A percentile compares a stretch with the other conserved stretches of the same genome.
Conservation (phyloP, 257 asterid species). For the Solanum bulbocastanum region DNA sequence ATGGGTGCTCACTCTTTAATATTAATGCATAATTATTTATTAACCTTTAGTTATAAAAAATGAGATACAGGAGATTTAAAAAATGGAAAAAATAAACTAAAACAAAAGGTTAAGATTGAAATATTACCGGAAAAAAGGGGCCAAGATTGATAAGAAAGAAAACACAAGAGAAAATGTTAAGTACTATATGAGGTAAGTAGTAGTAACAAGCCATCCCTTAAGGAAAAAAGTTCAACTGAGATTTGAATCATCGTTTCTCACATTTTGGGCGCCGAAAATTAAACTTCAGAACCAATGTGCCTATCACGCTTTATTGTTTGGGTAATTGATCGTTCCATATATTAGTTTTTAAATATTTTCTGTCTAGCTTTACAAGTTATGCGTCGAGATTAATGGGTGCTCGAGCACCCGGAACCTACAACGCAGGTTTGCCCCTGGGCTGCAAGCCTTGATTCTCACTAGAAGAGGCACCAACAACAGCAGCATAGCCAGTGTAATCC, state of each 20-base stretch:
- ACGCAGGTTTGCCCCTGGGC: neutral
- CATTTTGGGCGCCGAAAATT: neutral
- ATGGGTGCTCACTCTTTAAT: neutral
- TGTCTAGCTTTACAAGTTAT: neutral
- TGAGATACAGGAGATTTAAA: neutral
- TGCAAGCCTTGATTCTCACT: neutral
- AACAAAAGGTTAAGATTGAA: neutral
- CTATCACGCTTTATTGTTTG: neutral
- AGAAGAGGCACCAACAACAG: neutral
- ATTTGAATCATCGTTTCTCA: neutral
- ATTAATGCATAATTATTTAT: neutral
- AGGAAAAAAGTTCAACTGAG: neutral
- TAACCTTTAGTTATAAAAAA: too few relatives aligned
- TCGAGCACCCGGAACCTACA: neutral
- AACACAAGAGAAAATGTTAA: neutral
- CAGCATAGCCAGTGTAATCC: neutral
- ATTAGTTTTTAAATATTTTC: too few relatives aligned
- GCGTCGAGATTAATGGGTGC: neutral
- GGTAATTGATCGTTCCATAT: neutral
- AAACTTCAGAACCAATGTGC: neutral
- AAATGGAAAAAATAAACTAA: neutral
- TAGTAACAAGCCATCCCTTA: neutral
- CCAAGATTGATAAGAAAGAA: neutral
- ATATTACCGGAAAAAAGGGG: neutral
- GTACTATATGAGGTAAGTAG: neutral